phyloP scores from a whole-genome alignment of 306 rosid genomes.

The Arachis stenosperma region DNA sequence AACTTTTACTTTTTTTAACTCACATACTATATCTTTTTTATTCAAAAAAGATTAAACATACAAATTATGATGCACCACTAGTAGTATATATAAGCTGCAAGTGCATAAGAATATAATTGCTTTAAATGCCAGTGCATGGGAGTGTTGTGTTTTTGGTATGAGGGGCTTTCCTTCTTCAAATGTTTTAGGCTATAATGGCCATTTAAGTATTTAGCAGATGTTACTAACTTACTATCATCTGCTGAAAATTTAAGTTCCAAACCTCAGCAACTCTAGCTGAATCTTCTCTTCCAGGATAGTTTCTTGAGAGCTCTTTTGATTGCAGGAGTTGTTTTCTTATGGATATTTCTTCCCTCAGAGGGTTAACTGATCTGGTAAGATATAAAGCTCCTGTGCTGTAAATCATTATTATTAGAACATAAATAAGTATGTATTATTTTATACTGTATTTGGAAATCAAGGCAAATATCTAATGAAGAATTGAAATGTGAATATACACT shows the following conservation, averaged over 20 bases:
- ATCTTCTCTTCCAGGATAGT: constrained; percentile 40
- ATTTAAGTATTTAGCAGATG: constrained; percentile 1
- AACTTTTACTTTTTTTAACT: too few species aligned
- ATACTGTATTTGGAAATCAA: not conserved
- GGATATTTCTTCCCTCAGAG: constrained; percentile 65
- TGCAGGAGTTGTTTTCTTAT: constrained; percentile 42
- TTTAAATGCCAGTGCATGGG: not conserved
- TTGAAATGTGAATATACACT: not conserved
- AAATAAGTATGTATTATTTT: too few species aligned
- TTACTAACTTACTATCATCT: not conserved
- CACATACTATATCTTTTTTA: too few species aligned
- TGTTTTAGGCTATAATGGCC: not conserved
- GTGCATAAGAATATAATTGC: constrained; percentile 1
- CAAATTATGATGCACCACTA: too few species aligned
- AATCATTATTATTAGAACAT: not conserved
- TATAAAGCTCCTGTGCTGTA: constrained; percentile 13
- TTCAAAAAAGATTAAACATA: too few species aligned
- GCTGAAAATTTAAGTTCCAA: not conserved
- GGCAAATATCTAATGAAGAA: constrained; percentile 5
- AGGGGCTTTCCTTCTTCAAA: not conserved
- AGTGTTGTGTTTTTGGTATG: not conserved
- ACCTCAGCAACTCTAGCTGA: constrained; percentile 18
- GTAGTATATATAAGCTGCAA: not conserved
- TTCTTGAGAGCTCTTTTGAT: constrained; percentile 33
- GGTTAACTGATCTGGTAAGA: constrained; percentile 68